phyloP scores from a whole-genome alignment of 2,329 filamentous ascomycete genomes.

The Aotearoamyces nothofagi region DNA sequence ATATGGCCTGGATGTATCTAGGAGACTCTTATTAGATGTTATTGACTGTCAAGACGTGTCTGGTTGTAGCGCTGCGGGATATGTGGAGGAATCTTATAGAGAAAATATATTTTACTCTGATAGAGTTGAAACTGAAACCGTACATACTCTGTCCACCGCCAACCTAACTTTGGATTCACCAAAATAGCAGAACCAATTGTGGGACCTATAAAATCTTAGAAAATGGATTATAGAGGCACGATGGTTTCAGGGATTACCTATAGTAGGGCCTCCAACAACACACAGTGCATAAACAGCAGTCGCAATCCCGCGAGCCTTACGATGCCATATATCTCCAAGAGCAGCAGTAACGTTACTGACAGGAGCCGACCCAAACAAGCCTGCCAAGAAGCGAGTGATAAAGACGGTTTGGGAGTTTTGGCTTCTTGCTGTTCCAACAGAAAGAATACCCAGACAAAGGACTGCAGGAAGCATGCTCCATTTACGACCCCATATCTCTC shows the following conservation, averaged over 20 bases:
- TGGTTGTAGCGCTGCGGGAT: too few species aligned
- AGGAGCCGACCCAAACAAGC: conserved; percentile 45
- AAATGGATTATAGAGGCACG: too few species aligned
- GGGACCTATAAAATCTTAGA: conserved; percentile 32
- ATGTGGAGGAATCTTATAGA: too few species aligned
- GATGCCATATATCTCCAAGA: conserved; percentile 44
- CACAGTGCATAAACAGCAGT: conserved; percentile 50
- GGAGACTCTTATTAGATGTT: too few species aligned
- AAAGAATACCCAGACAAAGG: conserved; percentile 42
- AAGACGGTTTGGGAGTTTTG: conserved; percentile 43
- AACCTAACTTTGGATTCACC: conserved; percentile 20
- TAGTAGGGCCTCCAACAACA: conserved; percentile 46
- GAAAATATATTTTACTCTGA: too few species aligned
- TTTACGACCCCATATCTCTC: conserved; percentile 45
- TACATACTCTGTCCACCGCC: conserved; percentile 23
- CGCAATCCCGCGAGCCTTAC: conserved; percentile 36
- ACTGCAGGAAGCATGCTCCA: conserved; percentile 42
- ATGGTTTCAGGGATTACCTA: too few species aligned
- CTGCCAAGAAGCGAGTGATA: conserved; percentile 51
- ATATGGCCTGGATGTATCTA: conserved; percentile 32
- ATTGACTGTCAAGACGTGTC: too few species aligned
- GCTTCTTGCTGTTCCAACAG: conserved; percentile 39
- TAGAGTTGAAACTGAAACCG: too few species aligned
- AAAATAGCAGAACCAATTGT: conserved; percentile 18
- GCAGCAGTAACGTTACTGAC: conserved; percentile 47